phyloP scores from a whole-genome alignment of 768 basidiomycete genomes.

The Rhodotorula paludigena region DNA sequence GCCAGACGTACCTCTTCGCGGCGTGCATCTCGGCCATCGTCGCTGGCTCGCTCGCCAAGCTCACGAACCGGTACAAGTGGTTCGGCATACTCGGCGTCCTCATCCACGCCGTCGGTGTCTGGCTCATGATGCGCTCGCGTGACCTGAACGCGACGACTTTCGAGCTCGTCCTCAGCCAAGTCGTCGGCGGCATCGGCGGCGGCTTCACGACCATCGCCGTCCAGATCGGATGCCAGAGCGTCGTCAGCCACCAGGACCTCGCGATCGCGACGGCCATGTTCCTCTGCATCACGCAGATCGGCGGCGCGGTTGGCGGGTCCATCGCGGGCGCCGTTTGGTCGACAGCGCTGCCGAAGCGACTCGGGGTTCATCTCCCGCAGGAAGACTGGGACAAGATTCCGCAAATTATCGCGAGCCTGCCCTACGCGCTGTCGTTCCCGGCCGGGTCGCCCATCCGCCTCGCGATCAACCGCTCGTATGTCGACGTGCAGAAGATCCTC shows the following conservation, averaged over 20 bases:
- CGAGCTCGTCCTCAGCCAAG: constrained; percentile 39
- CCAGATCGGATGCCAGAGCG: constrained; percentile 40
- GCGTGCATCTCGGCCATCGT: constrained; percentile 39
- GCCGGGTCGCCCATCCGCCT: constrained; percentile 26
- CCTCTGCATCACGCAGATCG: constrained; percentile 42
- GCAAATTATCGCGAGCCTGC: constrained; percentile 38
- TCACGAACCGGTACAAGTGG: constrained; percentile 40
- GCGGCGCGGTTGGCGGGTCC: constrained; percentile 42
- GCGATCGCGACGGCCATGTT: constrained; percentile 42
- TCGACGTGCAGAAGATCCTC: constrained; percentile 37
- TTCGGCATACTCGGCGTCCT: constrained; percentile 40
- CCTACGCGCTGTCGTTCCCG: constrained; percentile 40
- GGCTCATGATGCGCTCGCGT: constrained; percentile 42
- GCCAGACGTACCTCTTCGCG: constrained; percentile 42
- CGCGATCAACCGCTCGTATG: constrained; percentile 41
- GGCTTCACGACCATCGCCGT: constrained; percentile 39
- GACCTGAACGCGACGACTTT: constrained; percentile 39
- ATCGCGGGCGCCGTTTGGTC: constrained; percentile 42
- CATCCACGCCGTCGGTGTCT: constrained; percentile 39
- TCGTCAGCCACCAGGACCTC: constrained; percentile 40
- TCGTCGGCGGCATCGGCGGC: constrained; percentile 39
- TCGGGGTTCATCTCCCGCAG: constrained; percentile 27
- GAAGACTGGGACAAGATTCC: constrained; percentile 18
- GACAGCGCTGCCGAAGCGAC: constrained; percentile 33
- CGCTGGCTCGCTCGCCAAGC: constrained; percentile 36